Evolutionary conservation across 2,329 filamentous ascomycete genomes (phyloP).

Genomic region (Aspergillus ruber): DNA sequence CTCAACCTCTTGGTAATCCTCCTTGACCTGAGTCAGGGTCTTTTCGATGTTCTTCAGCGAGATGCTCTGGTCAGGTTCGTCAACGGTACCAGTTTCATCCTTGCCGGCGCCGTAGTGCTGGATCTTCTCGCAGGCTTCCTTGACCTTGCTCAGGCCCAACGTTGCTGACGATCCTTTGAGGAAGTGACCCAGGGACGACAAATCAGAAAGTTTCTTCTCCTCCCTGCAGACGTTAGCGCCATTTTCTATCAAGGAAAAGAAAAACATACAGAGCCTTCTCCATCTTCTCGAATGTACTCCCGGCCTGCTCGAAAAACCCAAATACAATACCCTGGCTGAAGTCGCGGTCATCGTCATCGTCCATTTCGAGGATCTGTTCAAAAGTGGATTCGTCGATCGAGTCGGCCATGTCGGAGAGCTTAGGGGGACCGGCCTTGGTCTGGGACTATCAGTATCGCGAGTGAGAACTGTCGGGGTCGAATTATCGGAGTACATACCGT

Average conservation of each 20-base stretch:
- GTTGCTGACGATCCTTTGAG: constrained; percentile 96
- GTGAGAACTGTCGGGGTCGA: no score
- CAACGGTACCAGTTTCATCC: constrained; percentile 65
- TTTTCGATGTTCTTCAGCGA: constrained; percentile 65
- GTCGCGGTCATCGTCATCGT: constrained; percentile 79
- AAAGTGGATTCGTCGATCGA: constrained; percentile 76
- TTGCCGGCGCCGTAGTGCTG: constrained; percentile 83
- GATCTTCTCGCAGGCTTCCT: constrained; percentile 92
- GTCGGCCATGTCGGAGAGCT: constrained; percentile 61
- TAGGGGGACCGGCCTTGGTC: constrained; percentile 44
- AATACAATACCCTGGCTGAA: constrained; percentile 86
- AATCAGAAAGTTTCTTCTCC: constrained; percentile 60
- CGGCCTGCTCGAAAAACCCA: constrained; percentile 88
- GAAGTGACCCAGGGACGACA: constrained; percentile 87
- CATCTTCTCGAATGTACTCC: constrained; percentile 80
- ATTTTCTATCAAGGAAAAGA: not conserved
- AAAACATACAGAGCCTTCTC: constrained; percentile 69
- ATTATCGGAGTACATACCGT: constrained; percentile 16
- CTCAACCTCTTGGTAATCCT: constrained; percentile 70
- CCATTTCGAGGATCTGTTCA: constrained; percentile 96
- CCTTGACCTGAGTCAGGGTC: constrained; percentile 65
- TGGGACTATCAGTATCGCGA: constrained; percentile 8
- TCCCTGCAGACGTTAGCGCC: constrained; percentile 43
- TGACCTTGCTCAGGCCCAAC: constrained; percentile 81
- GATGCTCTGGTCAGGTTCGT: constrained; percentile 59